A percentile compares a stretch with the other conserved stretches of the same genome.
These are phyloP conservation scores for Trichophyton simii DNA, from an alignment of 2,329 filamentous ascomycete species.

Conservation along the genomic window DNA sequence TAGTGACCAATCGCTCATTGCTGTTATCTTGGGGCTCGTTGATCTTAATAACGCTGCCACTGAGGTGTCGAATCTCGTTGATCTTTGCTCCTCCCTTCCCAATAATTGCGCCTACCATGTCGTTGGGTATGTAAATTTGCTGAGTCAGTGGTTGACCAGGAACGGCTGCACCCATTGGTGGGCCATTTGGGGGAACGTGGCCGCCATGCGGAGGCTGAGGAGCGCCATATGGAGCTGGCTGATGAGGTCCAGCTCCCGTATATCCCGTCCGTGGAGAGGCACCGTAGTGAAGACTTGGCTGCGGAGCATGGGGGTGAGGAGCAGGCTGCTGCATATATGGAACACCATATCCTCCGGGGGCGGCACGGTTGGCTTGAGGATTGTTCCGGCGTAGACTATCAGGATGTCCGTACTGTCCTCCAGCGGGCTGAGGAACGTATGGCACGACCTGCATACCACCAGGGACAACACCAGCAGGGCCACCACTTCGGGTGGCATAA, in stretches of 20 bases:
- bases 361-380: constrained; percentile 60
- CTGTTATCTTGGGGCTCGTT: constrained; percentile 98
- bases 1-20: constrained; percentile 93
- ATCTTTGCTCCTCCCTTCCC: constrained; percentile 98
- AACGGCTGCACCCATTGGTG: constrained; percentile 59
- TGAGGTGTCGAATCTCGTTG: constrained; percentile 95
- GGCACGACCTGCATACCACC: constrained; percentile 99
- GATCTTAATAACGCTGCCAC: constrained; percentile 98
- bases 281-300: constrained; percentile 67
- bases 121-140: constrained; percentile 97
- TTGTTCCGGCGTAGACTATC: constrained; percentile 71
- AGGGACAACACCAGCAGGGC: constrained; percentile 82
- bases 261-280: constrained; percentile 63
- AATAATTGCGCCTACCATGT: constrained; percentile 98
- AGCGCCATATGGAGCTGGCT: constrained; percentile 55
- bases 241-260: constrained; percentile 65
- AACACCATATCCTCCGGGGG: constrained; percentile 57
- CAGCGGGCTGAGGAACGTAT: constrained; percentile 84
- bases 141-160: constrained; percentile 82
- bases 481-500: constrained; percentile 88
- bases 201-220: constrained; percentile 47
- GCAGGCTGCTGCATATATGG: constrained; percentile 61
- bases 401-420: constrained; percentile 81
- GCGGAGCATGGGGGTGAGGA: constrained; percentile 41
- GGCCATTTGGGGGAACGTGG: constrained; percentile 55